Base-by-base conservation (phyloP, 371 early-diverging fungal genomes). In the Mycotypha africana region DNA sequence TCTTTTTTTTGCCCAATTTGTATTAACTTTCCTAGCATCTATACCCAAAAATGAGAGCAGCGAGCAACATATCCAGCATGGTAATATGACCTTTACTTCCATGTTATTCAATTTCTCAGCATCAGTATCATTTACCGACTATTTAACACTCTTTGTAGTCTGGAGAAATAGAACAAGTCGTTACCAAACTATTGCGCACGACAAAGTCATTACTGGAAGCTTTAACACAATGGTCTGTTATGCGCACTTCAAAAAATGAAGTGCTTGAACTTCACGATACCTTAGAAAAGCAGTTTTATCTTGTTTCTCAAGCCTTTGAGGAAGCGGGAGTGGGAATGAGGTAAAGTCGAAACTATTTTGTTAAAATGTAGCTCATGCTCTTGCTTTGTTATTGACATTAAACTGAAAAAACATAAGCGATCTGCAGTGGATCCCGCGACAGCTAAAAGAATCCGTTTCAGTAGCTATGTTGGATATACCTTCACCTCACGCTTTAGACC, bases 151-250 rank as follows among this genome's bases (percentile, higher is more conserved):
- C 14, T 37, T 2, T 20, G 6, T 54, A 70, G 71, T 58, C 65
- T 19, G 75, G 69, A 33, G 75, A 76, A 21, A 79, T 80, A 49
- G 82, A 82, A 37, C 76, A 70, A 35, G 79, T 75, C 2, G 79
- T 82, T 19, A 80, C 82, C 19, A 74, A 71, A 42, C 54, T 82
- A 14, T 41, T 82, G 44, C 64, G 80, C 36, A 78, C 81, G 0
- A 80, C 82, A 16, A 80, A 79, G 26, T 58, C 72, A 6, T 51
- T 82, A 8, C 47, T 82, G 11, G 82, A 82, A 47, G 74, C 77
- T 1, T 61, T 82, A 38, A 82, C 78, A 5, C 62, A 62, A 14
- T 82, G 82, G 82, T 72, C 79, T 9, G 60, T 58, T 24, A 48
- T 65, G 16, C 70, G 67, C 38, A 55, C 62, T 20, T 60, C 62